Evolutionary conservation across 106 monocot genomes (phyloP), one percentile per base, ranked within the genome.

Genomic region (Cymbidium sinense): DNA sequence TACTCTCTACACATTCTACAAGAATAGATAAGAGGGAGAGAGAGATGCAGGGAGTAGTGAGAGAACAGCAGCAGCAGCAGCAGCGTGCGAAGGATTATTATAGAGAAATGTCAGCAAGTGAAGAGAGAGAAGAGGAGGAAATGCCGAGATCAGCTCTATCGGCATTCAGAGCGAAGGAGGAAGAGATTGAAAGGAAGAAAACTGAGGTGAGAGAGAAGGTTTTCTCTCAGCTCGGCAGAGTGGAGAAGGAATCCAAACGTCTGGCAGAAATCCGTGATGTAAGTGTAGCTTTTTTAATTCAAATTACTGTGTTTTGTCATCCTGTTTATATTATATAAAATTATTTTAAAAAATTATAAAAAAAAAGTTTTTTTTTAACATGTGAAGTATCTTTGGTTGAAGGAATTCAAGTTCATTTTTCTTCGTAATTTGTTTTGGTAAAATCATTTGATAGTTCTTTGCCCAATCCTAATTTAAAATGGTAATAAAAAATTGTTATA

Each of bases 191-290:
- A 52, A 86, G 86, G 82, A 91, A 91, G 85, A 93, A 89, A 77
- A 78, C 88, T 80, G 87, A 93, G 73, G 86, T 91, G 7, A 86
- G 82, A 34, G 83, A 82, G 74, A 87, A 71, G 77, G 82, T 83
- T 43, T 77, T 80, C 33, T 75, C 79, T 58, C 84, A 80, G 78
- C 23, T 84, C 58, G 84, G 84, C 2, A 79, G 93, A 43, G 93
- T 87, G 15, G 96, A 95, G 72, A 83, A 91, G 74, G 96, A 96
- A 74, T 83, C 85, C 77, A 96, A 96, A 77, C 87, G 90, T 65
- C 79, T 96, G 70, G 82, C 91, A 7, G 80, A 82, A 74, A 86
- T 96, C 77, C 77, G 85, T 78, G 86, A 89, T 34, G 96, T 96
- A 84, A 81, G 81, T 88, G 17, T 2, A 47, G 47, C 47, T 47